Evolutionary conservation across 1,284 basidiomycete species (phyloP).

Genomic region (Exobasidium cylindrosporum): DNA sequence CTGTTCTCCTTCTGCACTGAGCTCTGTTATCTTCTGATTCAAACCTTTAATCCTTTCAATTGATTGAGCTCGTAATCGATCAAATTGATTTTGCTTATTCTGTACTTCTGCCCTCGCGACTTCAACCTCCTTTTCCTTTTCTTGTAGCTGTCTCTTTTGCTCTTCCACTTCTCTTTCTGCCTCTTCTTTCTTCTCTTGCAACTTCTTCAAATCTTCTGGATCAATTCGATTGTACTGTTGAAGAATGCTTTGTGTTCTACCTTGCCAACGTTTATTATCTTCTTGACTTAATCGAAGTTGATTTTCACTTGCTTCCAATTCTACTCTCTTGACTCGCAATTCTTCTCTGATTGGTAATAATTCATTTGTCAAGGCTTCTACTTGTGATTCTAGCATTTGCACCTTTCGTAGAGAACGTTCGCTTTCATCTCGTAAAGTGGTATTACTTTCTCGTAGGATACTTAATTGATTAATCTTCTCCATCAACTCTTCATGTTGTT

Average conservation of each 20-base stretch:
- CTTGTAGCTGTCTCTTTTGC: constrained; percentile 17
- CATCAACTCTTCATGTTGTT: constrained; percentile 77
- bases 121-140: constrained; percentile 27
- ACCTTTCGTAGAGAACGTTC: constrained; percentile 61
- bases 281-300: constrained; percentile 72
- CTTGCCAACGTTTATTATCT: constrained; percentile 79
- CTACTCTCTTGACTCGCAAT: constrained; percentile 67
- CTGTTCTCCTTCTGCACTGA: constrained; percentile 35
- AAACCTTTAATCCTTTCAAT: constrained; percentile 30
- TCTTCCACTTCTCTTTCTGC: constrained; percentile 18
- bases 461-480: constrained; percentile 84
- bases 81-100: constrained; percentile 37
- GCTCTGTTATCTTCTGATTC: constrained; percentile 9
- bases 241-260: constrained; percentile 74
- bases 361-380: constrained; percentile 60
- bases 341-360: constrained; percentile 75
- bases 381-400: constrained; percentile 61
- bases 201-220: constrained; percentile 61
- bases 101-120: constrained; percentile 28
- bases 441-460: constrained; percentile 81
- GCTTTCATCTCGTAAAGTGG: constrained; percentile 73
- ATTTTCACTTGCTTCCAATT: constrained; percentile 68
- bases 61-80: constrained; percentile 45
- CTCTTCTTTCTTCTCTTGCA: constrained; percentile 41
- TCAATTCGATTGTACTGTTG: constrained; percentile 86